Percentiles rank a stretch among this genome's conserved stretches.
Conservation (phyloP, 306 rosid genomes). For the Cucumis cinereus region DNA sequence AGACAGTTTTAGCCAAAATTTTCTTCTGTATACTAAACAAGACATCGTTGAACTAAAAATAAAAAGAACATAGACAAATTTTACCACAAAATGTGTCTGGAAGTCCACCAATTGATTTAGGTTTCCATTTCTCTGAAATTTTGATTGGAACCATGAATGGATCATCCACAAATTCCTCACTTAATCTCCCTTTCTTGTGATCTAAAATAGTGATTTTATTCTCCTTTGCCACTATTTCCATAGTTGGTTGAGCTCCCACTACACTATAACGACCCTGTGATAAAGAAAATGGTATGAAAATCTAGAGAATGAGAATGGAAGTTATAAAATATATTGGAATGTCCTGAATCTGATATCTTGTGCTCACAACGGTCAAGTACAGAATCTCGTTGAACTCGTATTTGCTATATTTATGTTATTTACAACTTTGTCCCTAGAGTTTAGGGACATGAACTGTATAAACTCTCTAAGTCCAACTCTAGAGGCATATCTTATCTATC, state of each 20-base stretch:
- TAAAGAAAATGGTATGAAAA: constrained; percentile 6
- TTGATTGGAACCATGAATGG: constrained; percentile 48
- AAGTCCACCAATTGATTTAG: constrained; percentile 39
- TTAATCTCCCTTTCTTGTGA: constrained; percentile 36
- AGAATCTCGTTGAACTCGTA: no score
- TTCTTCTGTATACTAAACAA: not conserved
- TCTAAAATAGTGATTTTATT: constrained; percentile 54
- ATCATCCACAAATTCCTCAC: constrained; percentile 48
- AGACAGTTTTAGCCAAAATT: not conserved
- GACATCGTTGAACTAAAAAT: not conserved
- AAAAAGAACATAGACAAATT: not conserved
- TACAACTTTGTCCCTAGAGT: no score
- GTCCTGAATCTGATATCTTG: no score
- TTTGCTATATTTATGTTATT: no score
- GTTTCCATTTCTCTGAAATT: constrained; percentile 58
- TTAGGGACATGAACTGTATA: no score
- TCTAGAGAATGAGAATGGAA: not conserved
- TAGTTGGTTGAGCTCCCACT: constrained; percentile 60
- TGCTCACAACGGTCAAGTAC: no score
- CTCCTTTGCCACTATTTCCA: constrained; percentile 76
- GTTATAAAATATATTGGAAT: not conserved
- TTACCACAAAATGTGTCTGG: constrained; percentile 84
- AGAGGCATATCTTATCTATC: no score
- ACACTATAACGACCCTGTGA: constrained; percentile 73
- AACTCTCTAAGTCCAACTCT: no score